Conservation (phyloP, 768 basidiomycete genomes). For the Mrakia frigida region DNA sequence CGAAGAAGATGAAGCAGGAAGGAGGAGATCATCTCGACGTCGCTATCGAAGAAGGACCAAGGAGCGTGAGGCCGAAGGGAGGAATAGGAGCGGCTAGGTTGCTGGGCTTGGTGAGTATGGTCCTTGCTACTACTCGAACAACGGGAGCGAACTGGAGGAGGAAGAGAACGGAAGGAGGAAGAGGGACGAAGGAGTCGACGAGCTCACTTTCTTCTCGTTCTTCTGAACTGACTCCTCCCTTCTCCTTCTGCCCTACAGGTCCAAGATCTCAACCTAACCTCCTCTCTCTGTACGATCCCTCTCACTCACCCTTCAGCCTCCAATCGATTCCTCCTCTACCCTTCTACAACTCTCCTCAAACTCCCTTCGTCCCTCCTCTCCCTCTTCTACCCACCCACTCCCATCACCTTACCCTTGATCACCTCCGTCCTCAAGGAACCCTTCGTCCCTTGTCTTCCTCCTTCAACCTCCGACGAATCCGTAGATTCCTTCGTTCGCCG, state of each 20-base stretch:
- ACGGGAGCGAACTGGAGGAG: no score
- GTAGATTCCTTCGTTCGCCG: conserved; percentile 70
- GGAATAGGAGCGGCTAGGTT: conserved; percentile 55
- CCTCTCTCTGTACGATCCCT: conserved; percentile 62
- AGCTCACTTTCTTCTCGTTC: conserved; percentile 30
- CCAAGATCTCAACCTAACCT: conserved; percentile 60
- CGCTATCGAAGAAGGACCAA: conserved; percentile 76
- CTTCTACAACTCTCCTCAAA: conserved; percentile 46
- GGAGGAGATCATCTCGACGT: conserved; percentile 41
- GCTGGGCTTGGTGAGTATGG: conserved; percentile 67
- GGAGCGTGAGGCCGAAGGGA: conserved; percentile 71
- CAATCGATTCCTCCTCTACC: conserved; percentile 62
- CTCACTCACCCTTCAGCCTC: conserved; percentile 65
- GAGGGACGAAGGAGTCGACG: conserved; percentile 32
- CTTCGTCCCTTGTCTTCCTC: conserved; percentile 44
- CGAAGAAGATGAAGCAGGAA: conserved; percentile 2
- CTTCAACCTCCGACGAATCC: conserved; percentile 59
- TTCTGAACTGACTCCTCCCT: neutral
- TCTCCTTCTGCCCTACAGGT: conserved; percentile 51
- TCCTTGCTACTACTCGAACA: neutral
- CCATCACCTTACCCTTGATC: conserved; percentile 48
- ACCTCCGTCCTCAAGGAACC: conserved; percentile 58
- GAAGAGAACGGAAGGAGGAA: neutral
- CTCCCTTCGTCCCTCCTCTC: conserved; percentile 50
- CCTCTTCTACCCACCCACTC: conserved; percentile 47